Evolutionary conservation across 2,329 filamentous ascomycete species (phyloP).

Genomic region (Xylaria sp.): DNA sequence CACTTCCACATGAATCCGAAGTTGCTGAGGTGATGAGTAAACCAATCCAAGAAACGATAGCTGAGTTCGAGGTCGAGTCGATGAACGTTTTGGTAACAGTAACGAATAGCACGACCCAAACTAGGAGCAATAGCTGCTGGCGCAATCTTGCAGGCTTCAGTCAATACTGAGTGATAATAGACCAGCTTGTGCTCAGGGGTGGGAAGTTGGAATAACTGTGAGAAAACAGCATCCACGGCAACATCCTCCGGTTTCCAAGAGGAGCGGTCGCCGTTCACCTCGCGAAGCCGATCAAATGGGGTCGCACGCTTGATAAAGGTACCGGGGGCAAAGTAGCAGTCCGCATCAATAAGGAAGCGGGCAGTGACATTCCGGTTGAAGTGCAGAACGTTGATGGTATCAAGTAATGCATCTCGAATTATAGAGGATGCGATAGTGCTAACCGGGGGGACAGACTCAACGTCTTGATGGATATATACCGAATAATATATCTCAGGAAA

Average conservation of each 20-base stretch:
- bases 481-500: slow-evolving; percentile 96
- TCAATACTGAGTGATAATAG: slow-evolving; percentile 95
- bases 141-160: slow-evolving; percentile 94
- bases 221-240: slow-evolving; percentile 96
- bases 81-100: slow-evolving; percentile 84
- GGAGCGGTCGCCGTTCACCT: slow-evolving; percentile 70
- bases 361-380: slow-evolving; percentile 91
- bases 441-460: slow-evolving; percentile 86
- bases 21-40: slow-evolving; percentile 96
- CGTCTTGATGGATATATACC: slow-evolving; percentile 86
- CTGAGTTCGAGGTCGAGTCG: slow-evolving; percentile 87
- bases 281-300: slow-evolving; percentile 87
- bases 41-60: slow-evolving; percentile 96
- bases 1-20: slow-evolving; percentile 99
- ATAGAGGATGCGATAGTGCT: slow-evolving; percentile 82
- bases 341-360: slow-evolving; percentile 90
- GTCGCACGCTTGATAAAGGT: slow-evolving; percentile 96
- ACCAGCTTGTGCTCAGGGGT: slow-evolving; percentile 91
- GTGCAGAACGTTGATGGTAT: slow-evolving; percentile 93
- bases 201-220: slow-evolving; percentile 90
- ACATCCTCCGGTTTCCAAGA: slow-evolving; percentile 99
- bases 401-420: slow-evolving; percentile 84
- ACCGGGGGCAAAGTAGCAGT: slow-evolving; percentile 89
- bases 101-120: slow-evolving; percentile 91
- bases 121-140: slow-evolving; percentile 96